Conservation (phyloP, 768 basidiomycete species). For the Steccherinum ochraceum region DNA sequence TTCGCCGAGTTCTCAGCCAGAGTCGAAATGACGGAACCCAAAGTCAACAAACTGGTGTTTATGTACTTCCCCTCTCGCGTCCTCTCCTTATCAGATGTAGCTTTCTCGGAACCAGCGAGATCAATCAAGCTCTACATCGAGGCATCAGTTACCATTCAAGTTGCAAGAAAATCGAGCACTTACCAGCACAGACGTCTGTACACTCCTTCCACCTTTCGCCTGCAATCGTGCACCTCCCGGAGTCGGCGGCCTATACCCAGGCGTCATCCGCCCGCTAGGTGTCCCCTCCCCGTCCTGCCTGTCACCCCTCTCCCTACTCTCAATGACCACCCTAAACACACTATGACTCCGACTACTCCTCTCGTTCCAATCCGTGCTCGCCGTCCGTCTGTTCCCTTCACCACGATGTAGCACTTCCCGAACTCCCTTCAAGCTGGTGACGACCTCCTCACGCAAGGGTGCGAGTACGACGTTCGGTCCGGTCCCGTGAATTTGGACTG, state of each 20-base stretch:
- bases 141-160: not conserved
- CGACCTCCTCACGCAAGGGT: conserved; percentile 86
- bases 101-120: conserved; percentile 94
- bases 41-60: conserved; percentile 89
- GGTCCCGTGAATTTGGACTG: conserved; percentile 71
- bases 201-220: conserved; percentile 72
- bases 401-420: conserved; percentile 81
- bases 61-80: conserved; percentile 97
- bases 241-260: conserved; percentile 42
- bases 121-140: conserved; percentile 76
- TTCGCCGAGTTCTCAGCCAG: conserved; percentile 83
- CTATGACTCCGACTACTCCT: conserved; percentile 91
- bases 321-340: conserved; percentile 89
- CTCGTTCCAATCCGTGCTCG: conserved; percentile 99
- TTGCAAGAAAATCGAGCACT: not conserved
- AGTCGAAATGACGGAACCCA: conserved; percentile 89
- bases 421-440: conserved; percentile 85
- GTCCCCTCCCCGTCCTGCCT: conserved; percentile 38
- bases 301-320: conserved; percentile 65
- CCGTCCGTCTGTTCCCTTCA: conserved; percentile 82
- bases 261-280: conserved; percentile 45
- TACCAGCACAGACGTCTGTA: conserved; percentile 72
- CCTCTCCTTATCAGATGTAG: conserved; percentile 91
- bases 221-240: conserved; percentile 64
- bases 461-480: conserved; percentile 55